A percentile compares a stretch with the other conserved stretches of the same genome.
These are phyloP conservation scores for Pythium utonaiense DNA, from an alignment of 352 stramenopile genomes.

Conservation along the genomic window DNA sequence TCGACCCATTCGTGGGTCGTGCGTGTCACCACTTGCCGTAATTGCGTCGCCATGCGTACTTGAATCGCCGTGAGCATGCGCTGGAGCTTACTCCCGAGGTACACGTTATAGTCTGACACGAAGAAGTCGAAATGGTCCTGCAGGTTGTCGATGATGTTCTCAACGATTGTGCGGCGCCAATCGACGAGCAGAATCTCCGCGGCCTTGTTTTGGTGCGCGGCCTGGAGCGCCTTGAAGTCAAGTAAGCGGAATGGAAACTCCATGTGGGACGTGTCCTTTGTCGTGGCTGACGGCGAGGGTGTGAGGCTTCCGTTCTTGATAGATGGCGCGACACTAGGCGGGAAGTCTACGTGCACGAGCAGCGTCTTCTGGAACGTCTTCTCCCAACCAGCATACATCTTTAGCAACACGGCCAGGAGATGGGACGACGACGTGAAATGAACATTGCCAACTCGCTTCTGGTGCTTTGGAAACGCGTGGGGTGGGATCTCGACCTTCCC, in stretches of 20 bases:
- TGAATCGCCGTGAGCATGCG: constrained; percentile 84
- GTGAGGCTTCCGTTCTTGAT: constrained; percentile 4
- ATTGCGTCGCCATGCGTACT: constrained; percentile 80
- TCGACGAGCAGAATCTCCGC: constrained; percentile 79
- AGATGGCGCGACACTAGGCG: neutral
- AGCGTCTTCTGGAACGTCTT: constrained; percentile 78
- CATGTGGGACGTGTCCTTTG: constrained; percentile 35
- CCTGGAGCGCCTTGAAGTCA: constrained; percentile 83
- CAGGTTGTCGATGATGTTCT: constrained; percentile 93
- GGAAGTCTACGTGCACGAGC: constrained; percentile 63
- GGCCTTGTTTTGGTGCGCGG: constrained; percentile 67
- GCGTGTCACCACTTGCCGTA: constrained; percentile 63
- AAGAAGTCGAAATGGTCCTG: constrained; percentile 94
- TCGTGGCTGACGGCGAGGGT: neutral
- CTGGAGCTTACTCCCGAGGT: constrained; percentile 50
- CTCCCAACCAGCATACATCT: constrained; percentile 90
- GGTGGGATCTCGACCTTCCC: constrained; percentile 81
- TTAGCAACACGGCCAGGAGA: constrained; percentile 76
- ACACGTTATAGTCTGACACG: constrained; percentile 69
- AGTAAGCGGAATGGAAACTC: constrained; percentile 81
- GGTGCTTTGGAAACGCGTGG: constrained; percentile 59
- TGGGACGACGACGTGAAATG: constrained; percentile 62
- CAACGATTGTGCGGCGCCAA: constrained; percentile 86
- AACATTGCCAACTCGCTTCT: constrained; percentile 35
- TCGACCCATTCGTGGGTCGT: constrained; percentile 59